Base-by-base conservation (phyloP, 768 basidiomycete genomes). In the Termitomyces heimii region DNA sequence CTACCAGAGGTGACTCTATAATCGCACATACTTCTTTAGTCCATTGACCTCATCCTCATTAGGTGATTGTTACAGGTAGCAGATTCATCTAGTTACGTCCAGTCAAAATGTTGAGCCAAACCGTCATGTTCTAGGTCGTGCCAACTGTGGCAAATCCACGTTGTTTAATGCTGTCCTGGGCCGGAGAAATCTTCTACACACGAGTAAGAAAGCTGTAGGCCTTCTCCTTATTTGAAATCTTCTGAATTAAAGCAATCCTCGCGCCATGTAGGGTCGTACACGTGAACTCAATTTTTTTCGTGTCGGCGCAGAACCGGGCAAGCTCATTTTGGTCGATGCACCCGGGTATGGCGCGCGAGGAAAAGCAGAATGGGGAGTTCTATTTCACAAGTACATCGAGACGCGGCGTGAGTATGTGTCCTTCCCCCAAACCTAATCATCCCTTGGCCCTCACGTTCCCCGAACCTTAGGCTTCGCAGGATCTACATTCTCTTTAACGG, bases 261-360 rank as follows among this genome's bases (percentile, higher is more conserved):
- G 51, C 39, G n/a, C 35, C 26, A 6, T 26, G 5, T 59, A 91
- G 89, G 89, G 89, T 14, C 78, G 81, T n/a, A 92, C 89, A 13
- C 80, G 81, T 63, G 68, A 82, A 10, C 71, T 92, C 49, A 88
- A 90, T 60, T 91, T 90, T 64, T 90, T 81, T 66, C 75, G 80
- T 40, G 81, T 90, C n/a, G 86, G 87, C 4, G 61, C 69, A 3
- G 80, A 81, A 6, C 75, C 80, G 26, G 82, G 83, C 32, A 77
- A 81, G 39, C 73, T 89, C 34, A 66, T 90, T 22, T 70, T 92
- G 3, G 89, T 93, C 10, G 91, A 93, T 63, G 80, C 89, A 13
- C 91, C 91, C 3, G 90, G 91, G 16, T 93, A 92, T 66, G 91
- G 91, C 48, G 71, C 77, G 9, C 77, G 88, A 54, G 89, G 91